Conservation (phyloP, 2,329 filamentous ascomycete species). For the Neofusicoccum laricinum region DNA sequence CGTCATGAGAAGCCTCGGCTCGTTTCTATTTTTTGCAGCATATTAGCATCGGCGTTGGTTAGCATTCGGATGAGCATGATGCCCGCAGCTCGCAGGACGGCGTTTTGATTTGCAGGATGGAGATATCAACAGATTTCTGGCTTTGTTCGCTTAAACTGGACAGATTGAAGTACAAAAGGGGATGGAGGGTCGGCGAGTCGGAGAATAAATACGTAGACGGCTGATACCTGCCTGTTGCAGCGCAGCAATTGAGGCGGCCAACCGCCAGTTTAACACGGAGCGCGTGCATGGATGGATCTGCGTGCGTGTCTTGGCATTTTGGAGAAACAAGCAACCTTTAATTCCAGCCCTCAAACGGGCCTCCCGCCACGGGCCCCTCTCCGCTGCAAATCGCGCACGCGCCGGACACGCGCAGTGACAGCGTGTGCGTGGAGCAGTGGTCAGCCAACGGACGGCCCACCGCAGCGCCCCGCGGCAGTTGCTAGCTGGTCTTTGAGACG, state of each 20-base stretch:
- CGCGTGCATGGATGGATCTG: neutral
- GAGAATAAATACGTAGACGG: neutral
- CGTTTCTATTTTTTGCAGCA: slow-evolving; percentile 18
- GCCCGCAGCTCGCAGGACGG: slow-evolving; percentile 3
- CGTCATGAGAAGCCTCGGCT: neutral
- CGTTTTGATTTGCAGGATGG: slow-evolving; percentile 12
- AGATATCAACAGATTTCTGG: slow-evolving; percentile 13
- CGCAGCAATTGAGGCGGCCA: slow-evolving; percentile 7
- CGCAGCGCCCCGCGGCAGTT: neutral
- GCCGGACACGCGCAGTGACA: too few species aligned
- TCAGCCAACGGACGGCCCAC: neutral
- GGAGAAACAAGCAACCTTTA: slow-evolving; percentile 15
- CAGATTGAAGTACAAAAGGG: neutral
- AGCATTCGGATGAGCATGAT: slow-evolving; percentile 16
- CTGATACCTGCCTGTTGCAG: neutral
- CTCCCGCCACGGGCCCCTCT: slow-evolving; percentile 1
- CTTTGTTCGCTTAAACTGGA: neutral
- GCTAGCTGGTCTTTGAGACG: neutral
- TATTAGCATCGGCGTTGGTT: slow-evolving; percentile 32
- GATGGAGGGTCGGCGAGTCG: neutral
- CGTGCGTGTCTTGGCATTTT: slow-evolving; percentile 1
- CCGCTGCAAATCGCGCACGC: slow-evolving; percentile 12
- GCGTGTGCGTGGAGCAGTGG: neutral
- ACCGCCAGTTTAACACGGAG: neutral
- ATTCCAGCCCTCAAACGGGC: neutral